Base-by-base conservation (phyloP, 164 flowering plant species). In the Sedum album region DNA sequence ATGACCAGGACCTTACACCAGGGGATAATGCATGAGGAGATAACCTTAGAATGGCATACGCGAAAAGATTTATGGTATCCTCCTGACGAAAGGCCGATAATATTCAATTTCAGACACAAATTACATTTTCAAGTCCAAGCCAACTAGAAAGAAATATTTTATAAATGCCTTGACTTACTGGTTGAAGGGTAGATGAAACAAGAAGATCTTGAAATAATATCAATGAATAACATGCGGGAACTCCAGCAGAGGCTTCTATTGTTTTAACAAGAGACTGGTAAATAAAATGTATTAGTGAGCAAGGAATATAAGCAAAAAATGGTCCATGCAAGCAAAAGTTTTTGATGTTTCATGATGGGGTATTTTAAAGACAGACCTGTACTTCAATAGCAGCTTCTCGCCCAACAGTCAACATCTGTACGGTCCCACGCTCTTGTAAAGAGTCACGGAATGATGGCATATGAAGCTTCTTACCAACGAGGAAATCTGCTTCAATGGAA, bases 371-470 rank as follows among this genome's bases (percentile, higher is more conserved):
- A 74, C 78, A 42, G 67, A 93, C 97, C 99, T 95, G 96, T 78
- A 95, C 89, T 74, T 88, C 97, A 71, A 95, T 77, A 48, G 99
- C 97, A 73, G 91, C 96, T 75, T 95, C 99, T 69, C 97, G 80
- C 4, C 97, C 88, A 9, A 92, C 75, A 35, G 99, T 90, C 68
- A 95, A 76, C 96, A 95, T 92, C 79, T 91, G 94, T 61, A 92
- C 87, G 39, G 94, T 88, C 74, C 97, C 94, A 61, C 94, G 88
- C 74, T 95, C 97, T 77, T 75, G 84, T 65, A 95, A 80, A 76
- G 87, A 82, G 75, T 92, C 94, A 65, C 84, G 88, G 73, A 92
- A 95, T 66, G 93, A 87, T 68, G 97, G 99, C 73, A 95, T 73
- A 48, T 83, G 93, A 68, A 95, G 79, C 79, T 88, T 92, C 82